phyloP scores from a whole-genome alignment of 2,329 filamentous ascomycete species.

The Alternaria sp. region DNA sequence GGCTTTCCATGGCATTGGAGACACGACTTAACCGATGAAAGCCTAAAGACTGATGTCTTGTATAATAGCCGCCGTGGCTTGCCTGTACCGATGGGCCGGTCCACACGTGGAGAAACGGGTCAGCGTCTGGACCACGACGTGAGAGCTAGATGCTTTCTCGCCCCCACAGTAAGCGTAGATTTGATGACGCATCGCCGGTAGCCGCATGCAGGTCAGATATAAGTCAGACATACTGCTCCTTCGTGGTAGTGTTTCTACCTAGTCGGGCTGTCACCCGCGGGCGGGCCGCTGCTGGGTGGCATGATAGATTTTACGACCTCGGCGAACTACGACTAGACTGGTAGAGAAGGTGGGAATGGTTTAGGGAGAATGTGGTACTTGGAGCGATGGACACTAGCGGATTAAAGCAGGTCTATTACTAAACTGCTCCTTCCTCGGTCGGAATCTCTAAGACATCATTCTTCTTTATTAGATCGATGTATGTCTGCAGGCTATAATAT shows the following conservation, averaged over 20 bases:
- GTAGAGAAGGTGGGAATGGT: neutral
- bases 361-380: neutral
- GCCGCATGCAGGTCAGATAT: slow-evolving; percentile 8
- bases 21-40: neutral
- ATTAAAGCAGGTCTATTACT: neutral
- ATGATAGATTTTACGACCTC: neutral
- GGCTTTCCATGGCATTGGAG: neutral
- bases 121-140: slow-evolving; percentile 17
- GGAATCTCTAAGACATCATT: neutral
- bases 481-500: neutral
- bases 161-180: neutral
- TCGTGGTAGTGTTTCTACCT: neutral
- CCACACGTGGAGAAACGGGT: slow-evolving; percentile 5
- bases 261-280: neutral
- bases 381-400: neutral
- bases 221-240: slow-evolving; percentile 5
- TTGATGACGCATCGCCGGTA: neutral
- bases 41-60: neutral
- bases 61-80: slow-evolving; percentile 12
- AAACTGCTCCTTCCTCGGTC: neutral
- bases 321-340: neutral
- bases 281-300: neutral
- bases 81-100: neutral
- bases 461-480: neutral
- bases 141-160: slow-evolving; percentile 2